These are phyloP conservation scores for Meira nashicola DNA, from an alignment of 1,284 basidiomycete species.

Conservation along the genomic window DNA sequence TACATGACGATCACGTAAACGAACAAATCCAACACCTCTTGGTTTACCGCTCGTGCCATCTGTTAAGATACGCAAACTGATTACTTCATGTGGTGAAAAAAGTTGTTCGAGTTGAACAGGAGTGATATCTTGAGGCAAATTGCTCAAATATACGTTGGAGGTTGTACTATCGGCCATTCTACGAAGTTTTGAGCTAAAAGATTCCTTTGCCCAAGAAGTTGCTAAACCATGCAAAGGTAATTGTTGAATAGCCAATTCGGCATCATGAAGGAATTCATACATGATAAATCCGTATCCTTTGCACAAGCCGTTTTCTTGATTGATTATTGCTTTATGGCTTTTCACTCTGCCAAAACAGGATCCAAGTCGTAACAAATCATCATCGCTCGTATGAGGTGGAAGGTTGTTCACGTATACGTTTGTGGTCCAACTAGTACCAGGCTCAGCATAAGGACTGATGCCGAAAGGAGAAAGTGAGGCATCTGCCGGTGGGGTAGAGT, in stretches of 20 bases:
- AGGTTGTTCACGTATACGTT: slow-evolving; percentile 42
- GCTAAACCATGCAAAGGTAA: slow-evolving; percentile 29
- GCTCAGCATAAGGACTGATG: neutral
- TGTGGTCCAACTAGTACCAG: slow-evolving; percentile 14
- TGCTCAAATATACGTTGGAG: slow-evolving; percentile 43
- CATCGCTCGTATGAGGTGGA: slow-evolving; percentile 32
- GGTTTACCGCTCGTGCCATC: slow-evolving; percentile 29
- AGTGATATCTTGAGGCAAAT: slow-evolving; percentile 29
- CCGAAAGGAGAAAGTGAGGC: too few species aligned
- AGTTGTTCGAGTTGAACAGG: slow-evolving; percentile 38
- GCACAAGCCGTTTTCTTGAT: slow-evolving; percentile 37
- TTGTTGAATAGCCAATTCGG: slow-evolving; percentile 28
- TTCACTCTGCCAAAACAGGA: slow-evolving; percentile 37
- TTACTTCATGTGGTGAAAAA: slow-evolving; percentile 35
- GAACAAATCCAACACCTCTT: slow-evolving; percentile 40
- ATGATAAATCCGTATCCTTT: slow-evolving; percentile 46
- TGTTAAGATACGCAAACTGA: slow-evolving; percentile 38
- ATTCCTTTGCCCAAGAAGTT: slow-evolving; percentile 42
- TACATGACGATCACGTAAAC: slow-evolving; percentile 27
- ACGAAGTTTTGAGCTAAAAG: slow-evolving; percentile 33
- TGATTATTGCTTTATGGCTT: slow-evolving; percentile 47
- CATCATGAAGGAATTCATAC: slow-evolving; percentile 34
- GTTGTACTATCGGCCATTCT: slow-evolving; percentile 31
- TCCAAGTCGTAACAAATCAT: slow-evolving; percentile 32
- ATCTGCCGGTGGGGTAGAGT: too few species aligned